phyloP scores from a whole-genome alignment of 2,329 filamentous ascomycete genomes.

The Diaporthe vaccinii region DNA sequence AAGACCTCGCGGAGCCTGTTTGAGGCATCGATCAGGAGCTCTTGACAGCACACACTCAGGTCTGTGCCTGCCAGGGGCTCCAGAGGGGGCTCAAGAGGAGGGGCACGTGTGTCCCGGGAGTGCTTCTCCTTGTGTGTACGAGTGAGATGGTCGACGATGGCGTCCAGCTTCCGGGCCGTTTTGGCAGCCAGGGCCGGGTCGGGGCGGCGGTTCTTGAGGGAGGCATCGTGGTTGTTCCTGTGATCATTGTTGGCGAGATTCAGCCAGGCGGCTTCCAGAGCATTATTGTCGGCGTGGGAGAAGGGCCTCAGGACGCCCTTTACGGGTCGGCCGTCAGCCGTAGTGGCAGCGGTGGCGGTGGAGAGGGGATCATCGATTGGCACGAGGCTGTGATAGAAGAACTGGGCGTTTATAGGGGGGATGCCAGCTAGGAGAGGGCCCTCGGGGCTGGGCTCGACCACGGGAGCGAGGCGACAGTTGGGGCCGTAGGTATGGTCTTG shows the following conservation, averaged over 20 bases:
- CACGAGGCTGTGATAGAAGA: constrained; percentile 86
- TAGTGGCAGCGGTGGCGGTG: constrained; percentile 63
- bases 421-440: constrained; percentile 58
- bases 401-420: constrained; percentile 77
- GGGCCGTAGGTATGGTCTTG: constrained; percentile 69
- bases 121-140: constrained; percentile 63
- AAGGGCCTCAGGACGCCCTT: constrained; percentile 82
- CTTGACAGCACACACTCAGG: constrained; percentile 62
- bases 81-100: constrained; percentile 46
- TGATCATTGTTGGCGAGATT: constrained; percentile 66
- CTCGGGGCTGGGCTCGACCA: constrained; percentile 54
- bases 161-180: constrained; percentile 53
- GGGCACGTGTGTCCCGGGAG: constrained; percentile 51
- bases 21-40: constrained; percentile 61
- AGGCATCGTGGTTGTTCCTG: constrained; percentile 60
- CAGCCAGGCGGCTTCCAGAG: constrained; percentile 84
- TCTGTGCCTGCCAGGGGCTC: constrained; percentile 49
- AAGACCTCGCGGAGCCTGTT: constrained; percentile 63
- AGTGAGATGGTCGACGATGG: constrained; percentile 60
- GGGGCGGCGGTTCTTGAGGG: constrained; percentile 50
- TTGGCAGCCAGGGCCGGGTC: constrained; percentile 51
- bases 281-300: constrained; percentile 81
- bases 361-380: constrained; percentile 93
- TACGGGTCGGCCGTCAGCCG: constrained; percentile 64
- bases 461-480: constrained; percentile 69